Percentiles rank a stretch among this genome's conserved stretches.
Evolutionary conservation across 176 grass and related monocot species (phyloP).

Genomic region (Luzula sylvatica): DNA sequence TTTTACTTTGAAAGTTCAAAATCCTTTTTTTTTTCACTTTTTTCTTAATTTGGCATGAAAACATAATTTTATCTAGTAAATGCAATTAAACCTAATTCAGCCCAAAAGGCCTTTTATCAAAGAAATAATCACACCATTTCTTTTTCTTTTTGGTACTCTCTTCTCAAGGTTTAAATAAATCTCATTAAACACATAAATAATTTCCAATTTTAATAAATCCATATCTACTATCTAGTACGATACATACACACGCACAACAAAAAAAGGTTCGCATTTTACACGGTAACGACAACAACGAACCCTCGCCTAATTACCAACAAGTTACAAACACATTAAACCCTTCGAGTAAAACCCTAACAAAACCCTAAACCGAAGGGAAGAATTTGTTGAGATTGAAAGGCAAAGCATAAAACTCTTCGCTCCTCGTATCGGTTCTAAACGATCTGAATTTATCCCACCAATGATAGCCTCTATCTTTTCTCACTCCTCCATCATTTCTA

Average conservation of each 20-base stretch:
- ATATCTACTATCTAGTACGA: constrained; percentile 2
- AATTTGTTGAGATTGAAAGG: constrained; percentile 96
- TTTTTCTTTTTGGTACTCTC: no score
- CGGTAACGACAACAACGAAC: constrained; percentile 22
- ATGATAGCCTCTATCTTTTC: constrained; percentile 75
- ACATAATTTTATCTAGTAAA: no score
- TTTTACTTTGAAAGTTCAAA: no score
- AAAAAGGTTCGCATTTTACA: constrained; percentile 24
- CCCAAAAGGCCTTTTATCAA: no score
- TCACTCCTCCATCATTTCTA: constrained; percentile 36
- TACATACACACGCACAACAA: constrained; percentile 18
- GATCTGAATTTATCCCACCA: constrained; percentile 96
- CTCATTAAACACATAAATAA: no score
- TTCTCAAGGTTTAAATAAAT: no score
- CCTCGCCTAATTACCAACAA: constrained; percentile 23
- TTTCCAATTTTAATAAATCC: no score
- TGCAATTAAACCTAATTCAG: no score
- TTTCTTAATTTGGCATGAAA: no score
- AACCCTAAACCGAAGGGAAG: constrained; percentile 84
- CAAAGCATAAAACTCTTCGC: constrained; percentile 85
- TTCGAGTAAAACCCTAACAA: constrained; percentile 9
- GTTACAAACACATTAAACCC: constrained; percentile 14
- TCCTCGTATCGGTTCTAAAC: constrained; percentile 68
- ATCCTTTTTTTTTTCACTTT: no score
- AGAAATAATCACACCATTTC: no score